Conservation (phyloP, 108 stramenopile species). For the Skeletonema tropicum region DNA sequence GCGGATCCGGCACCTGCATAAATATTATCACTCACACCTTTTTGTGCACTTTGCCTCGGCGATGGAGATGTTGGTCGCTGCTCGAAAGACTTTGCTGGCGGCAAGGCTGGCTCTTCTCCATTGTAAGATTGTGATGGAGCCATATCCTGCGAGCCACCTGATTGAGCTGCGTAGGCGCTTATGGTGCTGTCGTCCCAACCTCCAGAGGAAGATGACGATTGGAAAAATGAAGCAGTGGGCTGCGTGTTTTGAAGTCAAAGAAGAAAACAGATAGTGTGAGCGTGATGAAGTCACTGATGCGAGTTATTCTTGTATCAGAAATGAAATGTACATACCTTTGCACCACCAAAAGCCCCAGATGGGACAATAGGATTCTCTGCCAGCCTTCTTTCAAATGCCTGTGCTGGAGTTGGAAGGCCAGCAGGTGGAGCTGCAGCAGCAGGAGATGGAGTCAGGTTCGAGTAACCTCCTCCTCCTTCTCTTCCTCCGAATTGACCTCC, state of each 20-base stretch:
- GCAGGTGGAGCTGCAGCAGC: conserved; percentile 5
- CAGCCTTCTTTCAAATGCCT: conserved; percentile 11
- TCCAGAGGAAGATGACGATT: background rate
- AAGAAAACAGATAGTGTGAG: background rate
- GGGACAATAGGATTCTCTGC: conserved; percentile 12
- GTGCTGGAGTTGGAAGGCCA: conserved; percentile 9
- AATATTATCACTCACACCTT: conserved; percentile 6
- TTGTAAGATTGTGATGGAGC: conserved; percentile 2
- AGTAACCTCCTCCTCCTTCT: background rate
- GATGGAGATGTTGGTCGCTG: background rate
- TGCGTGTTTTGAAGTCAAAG: background rate
- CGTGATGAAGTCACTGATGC: background rate
- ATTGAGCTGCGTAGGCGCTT: conserved; percentile 1
- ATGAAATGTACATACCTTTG: background rate
- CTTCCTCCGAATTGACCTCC: background rate
- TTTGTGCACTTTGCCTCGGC: background rate
- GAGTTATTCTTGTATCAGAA: background rate
- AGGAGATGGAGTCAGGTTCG: background rate
- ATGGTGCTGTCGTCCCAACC: conserved; percentile 3
- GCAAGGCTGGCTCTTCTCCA: conserved; percentile 10
- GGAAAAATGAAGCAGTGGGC: conserved; percentile 11
- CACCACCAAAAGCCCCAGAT: conserved; percentile 2
- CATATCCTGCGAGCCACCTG: background rate
- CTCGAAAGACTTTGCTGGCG: conserved; percentile 5
- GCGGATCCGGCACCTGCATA: conserved; percentile 10